Evolutionary conservation across 2,329 filamentous ascomycete species (phyloP).

Genomic region (Fusarium sp.): DNA sequence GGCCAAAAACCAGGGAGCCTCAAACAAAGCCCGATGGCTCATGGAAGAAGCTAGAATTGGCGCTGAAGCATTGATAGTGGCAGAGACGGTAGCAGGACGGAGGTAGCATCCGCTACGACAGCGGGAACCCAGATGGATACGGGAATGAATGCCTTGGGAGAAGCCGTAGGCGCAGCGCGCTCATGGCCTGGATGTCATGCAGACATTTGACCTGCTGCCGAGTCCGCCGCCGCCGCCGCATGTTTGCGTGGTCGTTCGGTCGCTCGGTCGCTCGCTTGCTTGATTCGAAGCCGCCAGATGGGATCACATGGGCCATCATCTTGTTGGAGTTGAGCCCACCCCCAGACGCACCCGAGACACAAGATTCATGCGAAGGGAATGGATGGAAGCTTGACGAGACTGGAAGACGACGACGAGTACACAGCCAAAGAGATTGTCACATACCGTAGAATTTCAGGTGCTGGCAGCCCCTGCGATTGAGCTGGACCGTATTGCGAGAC

Average conservation of each 20-base stretch:
- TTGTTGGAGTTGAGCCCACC: constrained; percentile 36
- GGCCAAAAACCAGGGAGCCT: constrained; percentile 30
- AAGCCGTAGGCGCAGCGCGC: constrained; percentile 13
- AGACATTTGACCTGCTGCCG: constrained; percentile 37
- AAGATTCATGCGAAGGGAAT: constrained; percentile 19
- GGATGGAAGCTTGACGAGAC: background rate
- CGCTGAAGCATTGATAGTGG: constrained; percentile 12
- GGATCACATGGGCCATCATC: constrained; percentile 41
- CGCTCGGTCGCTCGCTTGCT: constrained; percentile 4
- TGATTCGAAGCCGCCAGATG: constrained; percentile 32
- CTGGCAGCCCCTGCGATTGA: background rate
- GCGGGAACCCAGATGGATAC: constrained; percentile 18
- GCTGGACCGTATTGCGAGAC: background rate
- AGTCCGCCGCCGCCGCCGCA: constrained; percentile 22
- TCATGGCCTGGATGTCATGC: constrained; percentile 39
- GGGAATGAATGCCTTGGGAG: constrained; percentile 12
- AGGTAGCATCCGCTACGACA: constrained; percentile 19
- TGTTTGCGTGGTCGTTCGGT: constrained; percentile 21
- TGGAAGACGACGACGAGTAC: background rate
- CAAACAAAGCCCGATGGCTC: constrained; percentile 22
- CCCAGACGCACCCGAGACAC: constrained; percentile 32
- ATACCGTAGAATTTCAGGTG: constrained; percentile 14
- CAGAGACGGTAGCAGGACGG: constrained; percentile 11
- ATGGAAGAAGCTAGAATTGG: constrained; percentile 38
- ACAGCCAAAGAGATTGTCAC: constrained; percentile 1